A percentile compares a stretch with the other conserved stretches of the same genome.
phyloP scores from a whole-genome alignment of 2,329 filamentous ascomycete species.

The Penicillium brasilianum region DNA sequence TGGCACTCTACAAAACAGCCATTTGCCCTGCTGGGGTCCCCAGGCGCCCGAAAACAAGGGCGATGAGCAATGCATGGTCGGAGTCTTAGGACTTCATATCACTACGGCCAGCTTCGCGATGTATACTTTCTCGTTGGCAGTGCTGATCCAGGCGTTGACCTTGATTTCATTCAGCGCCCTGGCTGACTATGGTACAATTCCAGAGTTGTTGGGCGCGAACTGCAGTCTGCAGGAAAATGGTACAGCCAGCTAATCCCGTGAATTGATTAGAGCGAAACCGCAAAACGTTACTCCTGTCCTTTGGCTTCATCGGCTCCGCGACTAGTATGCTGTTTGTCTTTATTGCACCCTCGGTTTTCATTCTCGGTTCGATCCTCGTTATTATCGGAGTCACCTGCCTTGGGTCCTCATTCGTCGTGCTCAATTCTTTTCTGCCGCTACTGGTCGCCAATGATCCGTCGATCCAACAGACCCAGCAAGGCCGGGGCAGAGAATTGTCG shows the following conservation, averaged over 20 bases:
- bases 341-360: constrained; percentile 73
- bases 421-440: constrained; percentile 89
- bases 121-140: constrained; percentile 84
- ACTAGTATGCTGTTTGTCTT: constrained; percentile 87
- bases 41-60: constrained; percentile 34
- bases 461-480: constrained; percentile 39
- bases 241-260: not conserved
- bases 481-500: constrained; percentile 33
- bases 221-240: too few relatives aligned
- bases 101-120: constrained; percentile 50
- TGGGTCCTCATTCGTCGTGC: constrained; percentile 85
- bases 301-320: constrained; percentile 77
- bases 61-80: constrained; percentile 41
- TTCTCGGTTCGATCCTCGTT: constrained; percentile 78
- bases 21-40: constrained; percentile 38
- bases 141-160: constrained; percentile 80
- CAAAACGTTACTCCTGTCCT: constrained; percentile 79
- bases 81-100: constrained; percentile 38
- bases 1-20: constrained; percentile 70
- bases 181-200: constrained; percentile 78
- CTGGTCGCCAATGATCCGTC: constrained; percentile 80
- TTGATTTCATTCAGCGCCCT: constrained; percentile 69
- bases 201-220: not conserved
- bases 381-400: constrained; percentile 88
- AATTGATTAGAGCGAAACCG: constrained; percentile 58